Percentiles rank a stretch among this genome's conserved stretches.
phyloP scores from a whole-genome alignment of 192 early-diverging fungal genomes.

The Spizellomyces sp. region DNA sequence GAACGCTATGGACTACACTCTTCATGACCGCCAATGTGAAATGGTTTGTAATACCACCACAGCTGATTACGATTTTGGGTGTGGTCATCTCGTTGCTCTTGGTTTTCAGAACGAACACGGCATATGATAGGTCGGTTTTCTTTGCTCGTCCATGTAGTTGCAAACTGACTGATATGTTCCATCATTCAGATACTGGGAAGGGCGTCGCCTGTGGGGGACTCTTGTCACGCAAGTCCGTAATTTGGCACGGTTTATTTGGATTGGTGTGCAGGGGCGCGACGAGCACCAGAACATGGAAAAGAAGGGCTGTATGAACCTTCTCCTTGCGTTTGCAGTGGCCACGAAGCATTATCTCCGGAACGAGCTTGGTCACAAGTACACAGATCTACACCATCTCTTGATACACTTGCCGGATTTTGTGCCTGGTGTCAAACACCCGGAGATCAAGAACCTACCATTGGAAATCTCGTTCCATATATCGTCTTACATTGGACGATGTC shows the following conservation, averaged over 20 bases:
- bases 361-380: slow-evolving; percentile 67
- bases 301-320: slow-evolving; percentile 68
- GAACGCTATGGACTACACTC: slow-evolving; percentile 33
- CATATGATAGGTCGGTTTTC: slow-evolving; percentile 15
- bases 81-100: slow-evolving; percentile 63
- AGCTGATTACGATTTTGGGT: slow-evolving; percentile 45
- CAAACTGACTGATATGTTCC: background rate
- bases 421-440: slow-evolving; percentile 41
- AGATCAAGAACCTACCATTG: slow-evolving; percentile 36
- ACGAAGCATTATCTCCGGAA: slow-evolving; percentile 85
- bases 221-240: slow-evolving; percentile 72
- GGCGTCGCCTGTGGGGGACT: slow-evolving; percentile 78
- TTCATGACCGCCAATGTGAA: slow-evolving; percentile 11
- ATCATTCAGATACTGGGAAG: slow-evolving; percentile 68
- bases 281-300: slow-evolving; percentile 55
- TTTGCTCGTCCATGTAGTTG: background rate
- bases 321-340: slow-evolving; percentile 76
- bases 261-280: slow-evolving; percentile 41
- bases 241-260: slow-evolving; percentile 78
- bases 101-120: slow-evolving; percentile 81
- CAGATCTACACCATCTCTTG: slow-evolving; percentile 70
- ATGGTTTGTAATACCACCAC: slow-evolving; percentile 37
- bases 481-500: slow-evolving; percentile 30
- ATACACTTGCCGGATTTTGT: slow-evolving; percentile 62
- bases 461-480: slow-evolving; percentile 44